Base-by-base conservation (phyloP, 2,329 filamentous ascomycete genomes). In the Chalara sp. region DNA sequence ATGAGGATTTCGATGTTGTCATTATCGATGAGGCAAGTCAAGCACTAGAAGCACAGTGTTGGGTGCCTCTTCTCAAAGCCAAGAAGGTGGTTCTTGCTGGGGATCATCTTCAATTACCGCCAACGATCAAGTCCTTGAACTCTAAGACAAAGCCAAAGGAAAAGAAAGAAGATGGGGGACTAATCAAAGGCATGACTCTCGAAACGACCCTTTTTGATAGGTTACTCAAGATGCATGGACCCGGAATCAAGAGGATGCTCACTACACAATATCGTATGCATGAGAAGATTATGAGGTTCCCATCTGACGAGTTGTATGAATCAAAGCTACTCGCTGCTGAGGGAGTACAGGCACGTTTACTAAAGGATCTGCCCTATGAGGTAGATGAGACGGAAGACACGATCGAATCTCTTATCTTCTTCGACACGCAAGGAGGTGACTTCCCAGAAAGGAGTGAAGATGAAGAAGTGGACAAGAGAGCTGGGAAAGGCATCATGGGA, bases 201-300 rank as follows among this genome's bases (percentile, higher is more conserved):
- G 91, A 96, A 63, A 87, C 78, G n/a, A 97, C 93, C 0, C 75
- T 99, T 32, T 99, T 99, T 67, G 92, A 97, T 67, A 80, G 93
- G 31, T 76, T 99, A 41, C 76, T 99, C 43, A 76, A 78, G 5
- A 73, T 96, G 12, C 88, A 99, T 65, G 93, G 93, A 1, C 71
- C 83, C 1, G 75, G 74, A 5, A 90, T 99, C 71, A 97, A 97
- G 72, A 78, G 87, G 47, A 96, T 97, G 88, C 80, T 99, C 29
- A 97, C 89, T 4, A 95, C 87, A 5, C 93, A 99, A 70, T 99
- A 99, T 68, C 89, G 93, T 37, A 99, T 99, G 93, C 90, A 99
- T 65, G 86, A 95, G 63, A 83, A 76, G 49, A 97, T 99, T 61
- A 97, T 97, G 91, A 79, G 82, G 6, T 99, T 96, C 62, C 92